These are phyloP conservation scores for Lentinula detonsa DNA, from an alignment of 768 basidiomycete genomes.

Conservation along the genomic window DNA sequence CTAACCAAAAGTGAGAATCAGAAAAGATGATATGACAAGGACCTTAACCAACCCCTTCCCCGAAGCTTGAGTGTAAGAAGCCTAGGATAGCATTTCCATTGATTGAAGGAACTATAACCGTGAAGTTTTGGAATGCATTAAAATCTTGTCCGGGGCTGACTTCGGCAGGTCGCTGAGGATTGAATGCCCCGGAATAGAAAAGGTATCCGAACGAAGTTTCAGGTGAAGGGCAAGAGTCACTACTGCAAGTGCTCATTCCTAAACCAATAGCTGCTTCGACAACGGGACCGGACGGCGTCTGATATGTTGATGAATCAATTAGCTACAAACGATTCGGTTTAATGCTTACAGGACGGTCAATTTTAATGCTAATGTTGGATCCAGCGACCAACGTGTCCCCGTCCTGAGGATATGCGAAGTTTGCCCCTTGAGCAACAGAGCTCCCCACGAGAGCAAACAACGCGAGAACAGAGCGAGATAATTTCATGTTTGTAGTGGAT, in stretches of 20 bases:
- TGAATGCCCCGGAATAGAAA: neutral
- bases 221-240: neutral
- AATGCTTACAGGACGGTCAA: neutral
- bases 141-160: neutral
- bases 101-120: neutral
- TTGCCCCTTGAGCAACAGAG: neutral
- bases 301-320: neutral
- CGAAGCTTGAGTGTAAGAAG: conserved; percentile 3
- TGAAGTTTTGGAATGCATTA: conserved; percentile 2
- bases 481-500: too few relatives aligned
- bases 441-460: neutral
- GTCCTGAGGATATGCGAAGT: neutral
- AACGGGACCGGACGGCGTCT: neutral
- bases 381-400: conserved; percentile 1
- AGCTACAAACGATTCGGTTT: neutral
- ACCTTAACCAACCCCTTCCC: neutral
- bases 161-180: neutral
- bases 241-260: neutral
- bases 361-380: neutral
- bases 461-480: neutral
- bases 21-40: neutral
- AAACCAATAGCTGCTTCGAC: neutral
- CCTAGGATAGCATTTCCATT: neutral
- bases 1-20: neutral
- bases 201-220: neutral